Evolutionary conservation across 805 yeast genomes (phyloP).

Genomic region (Wickerhamiella nectarea): DNA sequence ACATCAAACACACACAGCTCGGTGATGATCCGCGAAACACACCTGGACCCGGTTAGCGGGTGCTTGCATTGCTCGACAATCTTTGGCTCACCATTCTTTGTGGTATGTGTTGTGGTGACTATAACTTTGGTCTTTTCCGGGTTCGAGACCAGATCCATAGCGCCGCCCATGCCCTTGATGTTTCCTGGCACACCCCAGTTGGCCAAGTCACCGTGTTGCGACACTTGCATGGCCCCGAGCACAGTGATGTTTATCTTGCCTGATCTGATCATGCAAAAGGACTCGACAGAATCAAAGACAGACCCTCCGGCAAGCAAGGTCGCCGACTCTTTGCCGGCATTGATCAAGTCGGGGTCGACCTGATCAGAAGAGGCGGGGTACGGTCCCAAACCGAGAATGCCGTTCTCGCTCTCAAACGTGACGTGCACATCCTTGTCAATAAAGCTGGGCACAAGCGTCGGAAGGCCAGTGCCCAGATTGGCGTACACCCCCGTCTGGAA

Average conservation of each 20-base stretch:
- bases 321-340: conserved; percentile 41
- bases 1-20: conserved; percentile 36
- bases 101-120: conserved; percentile 36
- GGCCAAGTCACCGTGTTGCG: conserved; percentile 36
- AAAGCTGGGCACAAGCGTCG: conserved; percentile 35
- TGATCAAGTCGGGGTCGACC: conserved; percentile 36
- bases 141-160: conserved; percentile 39
- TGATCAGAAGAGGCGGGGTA: conserved; percentile 30
- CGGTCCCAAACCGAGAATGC: conserved; percentile 38
- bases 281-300: conserved; percentile 36
- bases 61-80: conserved; percentile 32
- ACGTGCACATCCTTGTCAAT: conserved; percentile 29
- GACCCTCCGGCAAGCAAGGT: conserved; percentile 36
- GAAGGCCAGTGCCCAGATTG: conserved; percentile 40
- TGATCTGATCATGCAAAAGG: conserved; percentile 38
- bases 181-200: conserved; percentile 41
- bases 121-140: conserved; percentile 34
- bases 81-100: conserved; percentile 35
- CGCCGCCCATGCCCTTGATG: conserved; percentile 42
- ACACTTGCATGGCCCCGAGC: conserved; percentile 39
- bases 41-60: conserved; percentile 36
- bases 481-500: conserved; percentile 32
- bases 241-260: conserved; percentile 34
- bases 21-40: conserved; percentile 36
- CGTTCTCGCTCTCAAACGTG: conserved; percentile 37